phyloP scores from a whole-genome alignment of 164 flowering plant species.

The Brasenia schreberi region DNA sequence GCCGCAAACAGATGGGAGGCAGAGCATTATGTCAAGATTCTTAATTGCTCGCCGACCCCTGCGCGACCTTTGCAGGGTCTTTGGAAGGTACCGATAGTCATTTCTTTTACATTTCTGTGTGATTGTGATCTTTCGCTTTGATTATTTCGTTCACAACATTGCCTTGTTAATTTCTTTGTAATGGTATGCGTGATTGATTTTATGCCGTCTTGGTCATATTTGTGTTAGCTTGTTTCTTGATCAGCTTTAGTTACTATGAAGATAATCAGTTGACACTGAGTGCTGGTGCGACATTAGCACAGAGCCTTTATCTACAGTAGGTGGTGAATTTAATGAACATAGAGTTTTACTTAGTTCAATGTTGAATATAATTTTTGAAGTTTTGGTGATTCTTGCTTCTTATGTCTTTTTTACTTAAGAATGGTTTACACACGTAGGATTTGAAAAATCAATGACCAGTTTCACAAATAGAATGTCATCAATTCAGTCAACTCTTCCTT shows the following conservation, averaged over 20 bases:
- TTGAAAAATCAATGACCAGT: neutral
- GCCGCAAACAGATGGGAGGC: slow-evolving; percentile 49
- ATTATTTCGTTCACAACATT: no score
- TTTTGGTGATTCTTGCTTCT: no score
- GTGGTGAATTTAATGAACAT: slow-evolving; percentile 24
- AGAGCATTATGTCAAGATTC: slow-evolving; percentile 69
- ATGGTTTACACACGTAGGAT: no score
- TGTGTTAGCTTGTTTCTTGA: neutral
- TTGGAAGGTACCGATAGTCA: slow-evolving; percentile 60
- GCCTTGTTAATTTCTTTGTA: neutral
- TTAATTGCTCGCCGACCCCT: slow-evolving; percentile 46
- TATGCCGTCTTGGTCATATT: neutral
- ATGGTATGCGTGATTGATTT: neutral
- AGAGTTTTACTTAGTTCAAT: no score
- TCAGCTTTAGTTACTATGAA: neutral
- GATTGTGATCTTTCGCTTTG: neutral
- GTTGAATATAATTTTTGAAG: no score
- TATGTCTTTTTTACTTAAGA: no score
- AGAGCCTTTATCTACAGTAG: slow-evolving; percentile 47
- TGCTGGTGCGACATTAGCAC: slow-evolving; percentile 10
- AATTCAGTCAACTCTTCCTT: neutral
- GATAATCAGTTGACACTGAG: neutral
- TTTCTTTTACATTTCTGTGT: neutral
- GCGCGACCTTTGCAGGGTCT: slow-evolving; percentile 78
- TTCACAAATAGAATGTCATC: neutral